Percentiles rank a stretch among this genome's conserved stretches.
Conservation (phyloP, 129 eudicot genomes). For the Flaveria robusta region DNA sequence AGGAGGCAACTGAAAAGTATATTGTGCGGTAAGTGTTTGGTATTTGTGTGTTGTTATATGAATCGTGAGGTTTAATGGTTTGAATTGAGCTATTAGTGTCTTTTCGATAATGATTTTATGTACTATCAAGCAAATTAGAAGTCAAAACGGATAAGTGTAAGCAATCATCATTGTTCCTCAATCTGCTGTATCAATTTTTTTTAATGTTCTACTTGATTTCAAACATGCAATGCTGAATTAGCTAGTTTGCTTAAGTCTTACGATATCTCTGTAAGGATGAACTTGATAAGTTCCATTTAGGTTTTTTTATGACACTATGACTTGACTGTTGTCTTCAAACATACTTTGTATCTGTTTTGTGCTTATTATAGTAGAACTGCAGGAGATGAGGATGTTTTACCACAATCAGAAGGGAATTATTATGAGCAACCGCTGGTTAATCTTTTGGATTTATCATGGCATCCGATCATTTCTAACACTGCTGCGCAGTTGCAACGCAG, state of each 20-base stretch:
- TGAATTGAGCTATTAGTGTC: too few species aligned
- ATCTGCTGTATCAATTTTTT: too few species aligned
- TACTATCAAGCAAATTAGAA: too few species aligned
- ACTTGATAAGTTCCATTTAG: background rate
- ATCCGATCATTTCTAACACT: slow-evolving; percentile 20
- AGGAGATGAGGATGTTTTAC: slow-evolving; percentile 32
- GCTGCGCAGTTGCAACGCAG: slow-evolving; percentile 44
- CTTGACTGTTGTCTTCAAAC: background rate
- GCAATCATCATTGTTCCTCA: too few species aligned
- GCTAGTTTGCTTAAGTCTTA: too few species aligned
- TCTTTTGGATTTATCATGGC: slow-evolving; percentile 48
- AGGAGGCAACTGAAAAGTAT: slow-evolving; percentile 29
- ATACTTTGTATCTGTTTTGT: background rate
- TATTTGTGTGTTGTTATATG: background rate
- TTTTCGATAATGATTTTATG: too few species aligned
- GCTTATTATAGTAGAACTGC: slow-evolving; percentile 36
- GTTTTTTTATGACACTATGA: background rate
- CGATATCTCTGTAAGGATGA: background rate
- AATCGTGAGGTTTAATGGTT: background rate
- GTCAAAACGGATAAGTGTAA: too few species aligned
- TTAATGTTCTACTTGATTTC: too few species aligned
- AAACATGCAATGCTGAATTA: too few species aligned
- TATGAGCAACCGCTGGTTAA: background rate
- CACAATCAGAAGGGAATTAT: slow-evolving; percentile 25
- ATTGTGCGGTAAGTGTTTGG: slow-evolving; percentile 48